Conservation (phyloP, 768 basidiomycete species). For the Kwoniella sp. region DNA sequence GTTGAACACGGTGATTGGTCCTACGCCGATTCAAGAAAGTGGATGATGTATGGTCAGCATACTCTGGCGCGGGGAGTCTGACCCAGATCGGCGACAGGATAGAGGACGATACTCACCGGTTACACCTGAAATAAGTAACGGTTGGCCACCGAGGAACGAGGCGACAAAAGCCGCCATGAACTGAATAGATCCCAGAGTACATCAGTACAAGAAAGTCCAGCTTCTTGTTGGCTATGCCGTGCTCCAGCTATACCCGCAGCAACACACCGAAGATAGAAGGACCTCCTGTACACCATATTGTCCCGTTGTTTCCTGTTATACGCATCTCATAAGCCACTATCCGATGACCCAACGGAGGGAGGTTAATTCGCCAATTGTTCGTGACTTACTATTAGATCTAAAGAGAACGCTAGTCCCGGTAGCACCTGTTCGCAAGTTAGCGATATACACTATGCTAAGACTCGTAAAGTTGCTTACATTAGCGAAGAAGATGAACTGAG, state of each 20-base stretch:
- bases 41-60: slow-evolving; percentile 2
- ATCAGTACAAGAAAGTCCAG: not conserved
- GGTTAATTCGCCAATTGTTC: not conserved
- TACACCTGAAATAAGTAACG: slow-evolving; percentile 86
- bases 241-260: no score
- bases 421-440: slow-evolving; percentile 63
- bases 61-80: not conserved
- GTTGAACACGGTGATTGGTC: slow-evolving; percentile 90
- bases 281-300: slow-evolving; percentile 90
- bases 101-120: slow-evolving; percentile 69
- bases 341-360: not conserved
- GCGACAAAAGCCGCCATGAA: slow-evolving; percentile 90
- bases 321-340: no score
- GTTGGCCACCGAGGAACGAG: slow-evolving; percentile 84
- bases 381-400: slow-evolving; percentile 69
- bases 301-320: slow-evolving; percentile 68
- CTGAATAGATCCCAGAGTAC: slow-evolving; percentile 60
- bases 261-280: slow-evolving; percentile 58
- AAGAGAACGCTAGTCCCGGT: slow-evolving; percentile 86
- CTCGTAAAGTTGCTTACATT: no score
- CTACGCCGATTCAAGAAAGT: slow-evolving; percentile 56
- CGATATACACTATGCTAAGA: no score
- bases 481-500: slow-evolving; percentile 46
- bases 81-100: no score
- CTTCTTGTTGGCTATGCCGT: no score